These are phyloP conservation scores for Protomyces inundatus DNA, from an alignment of 1,139 yeast genomes.

Conservation along the genomic window DNA sequence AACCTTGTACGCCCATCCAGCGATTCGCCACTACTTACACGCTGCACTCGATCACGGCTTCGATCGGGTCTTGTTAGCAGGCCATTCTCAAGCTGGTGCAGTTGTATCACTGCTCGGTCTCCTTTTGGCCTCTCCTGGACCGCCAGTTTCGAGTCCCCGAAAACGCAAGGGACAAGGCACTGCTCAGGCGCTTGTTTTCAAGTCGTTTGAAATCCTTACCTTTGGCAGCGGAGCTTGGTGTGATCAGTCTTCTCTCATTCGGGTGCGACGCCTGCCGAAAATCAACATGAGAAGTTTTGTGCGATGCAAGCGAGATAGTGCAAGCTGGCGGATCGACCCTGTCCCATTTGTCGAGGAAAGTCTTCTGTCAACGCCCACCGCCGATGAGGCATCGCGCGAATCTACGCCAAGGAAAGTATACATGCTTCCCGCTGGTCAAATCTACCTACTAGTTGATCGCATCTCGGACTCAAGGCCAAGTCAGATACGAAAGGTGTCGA, in stretches of 20 bases:
- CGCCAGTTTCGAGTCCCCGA: background rate
- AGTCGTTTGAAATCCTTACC: background rate
- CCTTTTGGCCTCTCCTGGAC: background rate
- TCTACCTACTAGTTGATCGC: background rate
- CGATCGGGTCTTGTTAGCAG: background rate
- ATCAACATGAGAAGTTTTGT: background rate
- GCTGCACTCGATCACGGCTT: slow-evolving; percentile 6
- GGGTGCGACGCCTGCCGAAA: background rate
- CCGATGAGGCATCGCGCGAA: background rate
- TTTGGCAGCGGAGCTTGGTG: slow-evolving; percentile 21
- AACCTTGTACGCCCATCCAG: slow-evolving; percentile 2
- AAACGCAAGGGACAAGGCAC: background rate
- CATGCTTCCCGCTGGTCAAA: background rate
- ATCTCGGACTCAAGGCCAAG: background rate
- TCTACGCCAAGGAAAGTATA: background rate
- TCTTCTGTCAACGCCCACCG: background rate
- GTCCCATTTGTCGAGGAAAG: slow-evolving; percentile 17
- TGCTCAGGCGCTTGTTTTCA: background rate
- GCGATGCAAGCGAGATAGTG: background rate
- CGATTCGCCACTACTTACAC: background rate
- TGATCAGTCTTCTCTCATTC: background rate
- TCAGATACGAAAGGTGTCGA: background rate
- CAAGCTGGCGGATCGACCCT: slow-evolving; percentile 16
- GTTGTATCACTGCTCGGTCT: slow-evolving; percentile 14
- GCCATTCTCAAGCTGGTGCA: slow-evolving; percentile 24